Percentiles rank a stretch among this genome's conserved stretches.
Conservation (phyloP, 768 basidiomycete species). For the Calocybe gangraenosa region DNA sequence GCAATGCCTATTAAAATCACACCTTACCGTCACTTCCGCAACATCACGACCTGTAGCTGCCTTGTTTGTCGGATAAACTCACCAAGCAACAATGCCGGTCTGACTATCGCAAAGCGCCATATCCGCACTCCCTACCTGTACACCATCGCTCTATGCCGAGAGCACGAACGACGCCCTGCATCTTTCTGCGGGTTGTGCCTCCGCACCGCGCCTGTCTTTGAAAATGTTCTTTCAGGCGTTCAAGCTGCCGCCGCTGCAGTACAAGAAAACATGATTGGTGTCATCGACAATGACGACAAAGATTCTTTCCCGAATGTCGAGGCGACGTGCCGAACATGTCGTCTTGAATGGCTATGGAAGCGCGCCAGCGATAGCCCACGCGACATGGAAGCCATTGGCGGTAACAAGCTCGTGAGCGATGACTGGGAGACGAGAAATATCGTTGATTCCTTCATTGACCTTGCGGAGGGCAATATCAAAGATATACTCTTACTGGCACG, state of each 20-base stretch:
- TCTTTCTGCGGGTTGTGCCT: constrained; percentile 69
- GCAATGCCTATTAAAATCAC: constrained; percentile 36
- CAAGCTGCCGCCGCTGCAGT: constrained; percentile 15
- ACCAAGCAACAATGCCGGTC: constrained; percentile 46
- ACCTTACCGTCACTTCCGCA: constrained; percentile 59
- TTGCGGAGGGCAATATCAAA: constrained; percentile 62
- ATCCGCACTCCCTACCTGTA: constrained; percentile 39
- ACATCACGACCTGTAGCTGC: constrained; percentile 52
- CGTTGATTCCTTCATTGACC: constrained; percentile 69
- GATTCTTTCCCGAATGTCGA: constrained; percentile 62
- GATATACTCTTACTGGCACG: constrained; percentile 59
- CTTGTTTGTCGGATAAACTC: constrained; percentile 67
- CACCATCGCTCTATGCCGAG: constrained; percentile 51
- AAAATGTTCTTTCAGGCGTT: constrained; percentile 18
- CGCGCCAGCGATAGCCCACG: constrained; percentile 41
- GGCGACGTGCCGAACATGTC: constrained; percentile 65
- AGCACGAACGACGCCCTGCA: constrained; percentile 50
- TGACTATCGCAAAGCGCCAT: constrained; percentile 46
- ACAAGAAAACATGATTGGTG: constrained; percentile 33
- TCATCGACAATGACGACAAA: constrained; percentile 70
- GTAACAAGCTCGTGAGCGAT: constrained; percentile 28
- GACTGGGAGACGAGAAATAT: constrained; percentile 70
- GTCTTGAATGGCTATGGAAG: constrained; percentile 62
- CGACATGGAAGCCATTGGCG: constrained; percentile 59
- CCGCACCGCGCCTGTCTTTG: constrained; percentile 50